Evolutionary conservation across 2,329 filamentous ascomycete genomes (phyloP), one percentile per base, ranked within the genome.

Genomic region (Colletotrichum agaves): DNA sequence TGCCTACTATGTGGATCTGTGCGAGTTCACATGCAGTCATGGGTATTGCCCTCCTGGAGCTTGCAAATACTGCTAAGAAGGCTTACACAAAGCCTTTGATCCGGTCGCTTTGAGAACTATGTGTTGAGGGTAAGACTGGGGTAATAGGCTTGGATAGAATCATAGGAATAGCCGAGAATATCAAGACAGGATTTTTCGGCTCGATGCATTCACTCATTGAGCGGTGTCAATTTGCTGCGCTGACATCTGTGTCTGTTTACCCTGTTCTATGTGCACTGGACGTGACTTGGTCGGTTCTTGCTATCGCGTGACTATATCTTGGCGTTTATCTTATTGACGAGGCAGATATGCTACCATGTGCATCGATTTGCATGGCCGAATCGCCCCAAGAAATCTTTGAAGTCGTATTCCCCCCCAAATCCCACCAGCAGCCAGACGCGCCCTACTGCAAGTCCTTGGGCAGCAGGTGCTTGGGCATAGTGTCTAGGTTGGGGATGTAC

Each of bases 11-110:
- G 47, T 4, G 2, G 50, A 55, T 31, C 59, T 61, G 6, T 55
- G 31, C 13, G 37, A 61, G 12, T 46, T 61, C 3, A 55, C 59
- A 4, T 61, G 59, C 19, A 55, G 59, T 23, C 49, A 55, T 15
- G 59, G 47, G 1, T 39, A 37, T 17, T 55, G 59, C 49, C 47
- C 47, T 11, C 12, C 47, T 11, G 59, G 59, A 3, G 47, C 59
- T n/a, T 61, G 47, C 17, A 39, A 61, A n/a, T 23, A 44, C 6
- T 55, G 47, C 13, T 61, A 12, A 17, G 44, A 46, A 21, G 44
- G 11, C 44, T 12, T 27, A 6, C 11, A 47, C 44, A 17, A 23
- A 17, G n/a, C n/a, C 3, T 43, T 43, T 23, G 19, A 21, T 47
- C 19, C 17, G 11, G 3, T 12, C 17, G 27, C 15, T 19, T 8